These are phyloP conservation scores for Ramaria rubella DNA, from an alignment of 768 basidiomycete species.

Conservation along the genomic window DNA sequence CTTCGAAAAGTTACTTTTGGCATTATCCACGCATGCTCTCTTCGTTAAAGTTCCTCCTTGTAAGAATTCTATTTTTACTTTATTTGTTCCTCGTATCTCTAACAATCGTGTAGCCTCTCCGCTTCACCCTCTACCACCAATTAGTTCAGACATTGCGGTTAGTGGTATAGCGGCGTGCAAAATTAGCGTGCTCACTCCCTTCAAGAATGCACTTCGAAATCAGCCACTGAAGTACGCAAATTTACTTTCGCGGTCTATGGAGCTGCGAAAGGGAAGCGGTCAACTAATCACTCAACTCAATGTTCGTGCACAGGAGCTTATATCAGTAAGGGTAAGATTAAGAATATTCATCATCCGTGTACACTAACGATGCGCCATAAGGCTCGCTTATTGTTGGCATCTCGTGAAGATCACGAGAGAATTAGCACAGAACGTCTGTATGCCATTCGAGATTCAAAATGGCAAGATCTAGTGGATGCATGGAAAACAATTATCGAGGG, in stretches of 20 bases:
- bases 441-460: constrained; percentile 28
- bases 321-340: constrained; percentile 17
- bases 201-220: constrained; percentile 24
- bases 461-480: constrained; percentile 17
- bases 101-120: not conserved
- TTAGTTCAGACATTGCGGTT: constrained; percentile 9
- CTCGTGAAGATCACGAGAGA: constrained; percentile 20
- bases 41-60: constrained; percentile 25
- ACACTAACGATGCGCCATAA: not conserved
- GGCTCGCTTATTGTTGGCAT: constrained; percentile 11
- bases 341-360: not conserved
- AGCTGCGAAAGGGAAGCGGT: constrained; percentile 30
- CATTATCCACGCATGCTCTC: constrained; percentile 47
- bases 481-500: constrained; percentile 6
- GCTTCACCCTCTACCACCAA: constrained; percentile 4
- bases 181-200: constrained; percentile 5
- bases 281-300: constrained; percentile 31
- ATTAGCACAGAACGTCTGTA: constrained; percentile 27
- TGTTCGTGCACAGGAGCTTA: constrained; percentile 29
- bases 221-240: constrained; percentile 32
- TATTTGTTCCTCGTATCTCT: not conserved
- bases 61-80: not conserved
- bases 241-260: constrained; percentile 27
- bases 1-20: constrained; percentile 45
- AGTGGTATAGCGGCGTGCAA: constrained; percentile 2